Evolutionary conservation across 2,329 filamentous ascomycete species (phyloP), one percentile per base, ranked within the genome.

Genomic region (Venturia nashicola): DNA sequence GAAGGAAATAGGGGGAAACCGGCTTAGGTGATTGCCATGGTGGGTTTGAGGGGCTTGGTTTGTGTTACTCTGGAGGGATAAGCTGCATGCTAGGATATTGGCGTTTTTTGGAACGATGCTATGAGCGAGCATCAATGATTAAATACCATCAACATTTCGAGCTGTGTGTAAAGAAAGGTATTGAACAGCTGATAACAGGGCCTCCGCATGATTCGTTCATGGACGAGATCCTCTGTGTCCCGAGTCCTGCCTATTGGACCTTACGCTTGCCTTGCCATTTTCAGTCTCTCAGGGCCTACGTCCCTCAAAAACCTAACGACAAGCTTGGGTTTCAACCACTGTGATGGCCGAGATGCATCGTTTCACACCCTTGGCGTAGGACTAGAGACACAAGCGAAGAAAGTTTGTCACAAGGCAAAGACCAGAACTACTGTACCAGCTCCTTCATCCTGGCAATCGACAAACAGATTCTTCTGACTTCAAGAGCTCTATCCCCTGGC

Each of bases 1-100:
- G 79, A 81, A 73, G 73, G 74, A 44, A 77, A 79, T 68, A 69
- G 78, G 67, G 70, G 78, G 27, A 75, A 72, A 66, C 76, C 76
- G 62, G 75, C 72, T 39, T 76, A 65, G 59, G 20, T 9, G 43
- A 34, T 23, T 5, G 1, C 7, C 12, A 1, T 54, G n/a, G 9
- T 46, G 18, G n/a, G n/a, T 8, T 18, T 34, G 23, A 34, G 48
- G 11, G 23, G 23, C 27, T 54, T 34, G 48, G 9, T 54, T 27
- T 57, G 51, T 57, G 5, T 57, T 36, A n/a, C 36, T 27, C 5
- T n/a, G 27, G 32, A 36, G 16, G 27, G 11, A 54, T 54, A 3
- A 23, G 32, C 51, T 57, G 51, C 51, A 36, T 36, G 51, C 18
- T 57, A 57, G 51, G 16, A 57, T 57, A 27, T 11, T 57, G 51